These are phyloP conservation scores for Tarenaya hassleriana DNA, from an alignment of 345 rosid genomes.

Conservation along the genomic window DNA sequence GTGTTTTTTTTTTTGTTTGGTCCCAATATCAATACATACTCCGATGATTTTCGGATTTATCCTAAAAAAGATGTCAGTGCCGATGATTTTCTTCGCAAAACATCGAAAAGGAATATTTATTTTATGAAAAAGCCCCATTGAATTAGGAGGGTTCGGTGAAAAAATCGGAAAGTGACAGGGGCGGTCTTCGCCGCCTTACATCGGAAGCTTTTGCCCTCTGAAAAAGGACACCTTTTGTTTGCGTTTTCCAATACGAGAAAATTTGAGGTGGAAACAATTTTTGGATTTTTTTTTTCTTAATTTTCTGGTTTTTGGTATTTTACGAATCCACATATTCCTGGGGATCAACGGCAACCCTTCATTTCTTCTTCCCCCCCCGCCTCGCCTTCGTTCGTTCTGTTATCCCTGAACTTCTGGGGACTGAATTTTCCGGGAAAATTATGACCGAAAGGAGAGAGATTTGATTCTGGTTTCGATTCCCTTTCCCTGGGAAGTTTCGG, in stretches of 20 bases:
- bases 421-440: not conserved
- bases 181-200: no score
- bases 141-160: no score
- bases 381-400: constrained; percentile 23
- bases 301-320: not conserved
- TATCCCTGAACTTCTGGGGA: constrained; percentile 3
- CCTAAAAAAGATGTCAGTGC: no score
- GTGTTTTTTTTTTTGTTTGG: no score
- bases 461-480: not conserved
- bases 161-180: no score
- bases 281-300: not conserved
- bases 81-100: no score
- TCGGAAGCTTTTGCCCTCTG: no score
- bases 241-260: not conserved
- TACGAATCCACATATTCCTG: constrained; percentile 37
- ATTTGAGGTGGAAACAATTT: not conserved
- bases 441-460: not conserved
- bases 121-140: no score
- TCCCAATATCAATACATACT: no score
- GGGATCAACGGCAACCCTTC: constrained; percentile 42
- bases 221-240: no score
- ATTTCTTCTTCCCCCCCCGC: constrained; percentile 17
- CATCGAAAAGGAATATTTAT: no score
- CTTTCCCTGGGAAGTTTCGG: constrained; percentile 1
- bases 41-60: no score